Evolutionary conservation across 768 basidiomycete genomes (phyloP), one percentile per base, ranked within the genome.

Genomic region (Hirschioporus abietinus): DNA sequence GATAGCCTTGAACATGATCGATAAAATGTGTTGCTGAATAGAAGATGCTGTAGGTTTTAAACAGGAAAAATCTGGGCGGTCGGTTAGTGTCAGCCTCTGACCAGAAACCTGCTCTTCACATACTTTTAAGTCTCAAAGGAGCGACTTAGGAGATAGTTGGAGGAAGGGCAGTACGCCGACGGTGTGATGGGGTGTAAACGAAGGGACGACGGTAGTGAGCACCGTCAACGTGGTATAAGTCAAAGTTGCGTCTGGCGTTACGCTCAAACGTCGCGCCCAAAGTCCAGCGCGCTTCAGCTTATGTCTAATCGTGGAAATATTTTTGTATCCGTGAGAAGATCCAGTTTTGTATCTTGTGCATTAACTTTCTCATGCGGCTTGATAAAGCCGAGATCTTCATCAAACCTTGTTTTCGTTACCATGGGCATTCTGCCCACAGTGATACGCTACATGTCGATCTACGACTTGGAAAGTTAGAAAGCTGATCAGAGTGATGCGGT

Each of bases 1-100:
- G 67, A 71, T 61, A 27, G 67, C 36, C 25, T 67, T 24, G 68
- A 70, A 61, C 60, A 61, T 61, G 60, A 17, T 61, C 42, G 42
- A 3, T 52, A 12, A 10, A 52, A 52, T 6, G 42, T 52, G 15
- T 52, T 52, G 42, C 42, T 52, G 42, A 15, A 20, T 12, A 52
- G 42, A 52, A 52, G 12, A 52, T 7, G 20, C 5, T 52, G 42
- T 52, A 30, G 30, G 42, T 52, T 52, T n/a, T 52, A 15, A 52
- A 52, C 42, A 52, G 20, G 42, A 52, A 52, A 52, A 52, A 52
- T 20, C 42, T 52, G 42, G 42, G 42, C 42, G 42, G 30, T 52
- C 42, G 42, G 42, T 52, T 52, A 52, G 42, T 10, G 42, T 52
- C 42, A 52, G 42, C 42, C 42, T 52, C 42, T 1, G 12, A 10